These are phyloP conservation scores for Thalassiosira profunda DNA, from an alignment of 108 stramenopile genomes.

Conservation along the genomic window DNA sequence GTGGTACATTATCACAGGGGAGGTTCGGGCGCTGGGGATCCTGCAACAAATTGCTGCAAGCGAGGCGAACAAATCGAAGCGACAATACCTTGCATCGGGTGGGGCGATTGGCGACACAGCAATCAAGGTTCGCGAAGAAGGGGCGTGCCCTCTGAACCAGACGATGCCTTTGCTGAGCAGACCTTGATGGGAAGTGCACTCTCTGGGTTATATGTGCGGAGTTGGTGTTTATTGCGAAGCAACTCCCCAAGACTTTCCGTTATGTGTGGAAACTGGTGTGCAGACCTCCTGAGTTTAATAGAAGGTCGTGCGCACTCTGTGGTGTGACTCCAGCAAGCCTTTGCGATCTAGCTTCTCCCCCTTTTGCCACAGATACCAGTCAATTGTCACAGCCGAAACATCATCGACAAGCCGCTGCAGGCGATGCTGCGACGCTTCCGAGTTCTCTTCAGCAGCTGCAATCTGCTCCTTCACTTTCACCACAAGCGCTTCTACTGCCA, in stretches of 20 bases:
- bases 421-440: not conserved
- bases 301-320: constrained; percentile 78
- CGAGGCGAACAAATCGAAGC: constrained; percentile 31
- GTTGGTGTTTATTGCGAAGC: no score
- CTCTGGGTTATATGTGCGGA: no score
- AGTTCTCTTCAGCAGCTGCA: not conserved
- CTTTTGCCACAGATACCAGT: constrained; percentile 92
- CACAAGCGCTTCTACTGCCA: constrained; percentile 87
- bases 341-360: constrained; percentile 75
- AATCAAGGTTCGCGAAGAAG: constrained; percentile 21
- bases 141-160: constrained; percentile 39
- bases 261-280: not conserved
- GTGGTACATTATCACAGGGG: constrained; percentile 45
- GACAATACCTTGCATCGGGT: not conserved
- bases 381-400: constrained; percentile 83
- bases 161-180: constrained; percentile 29
- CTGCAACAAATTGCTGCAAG: constrained; percentile 22
- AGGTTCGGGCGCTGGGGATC: constrained; percentile 32
- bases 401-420: constrained; percentile 27
- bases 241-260: no score
- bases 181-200: no score
- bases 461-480: constrained; percentile 42
- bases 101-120: not conserved
- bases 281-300: constrained; percentile 51
- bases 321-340: constrained; percentile 68